These are phyloP conservation scores for Trametopsis cervina DNA, from an alignment of 768 basidiomycete genomes.

Conservation along the genomic window DNA sequence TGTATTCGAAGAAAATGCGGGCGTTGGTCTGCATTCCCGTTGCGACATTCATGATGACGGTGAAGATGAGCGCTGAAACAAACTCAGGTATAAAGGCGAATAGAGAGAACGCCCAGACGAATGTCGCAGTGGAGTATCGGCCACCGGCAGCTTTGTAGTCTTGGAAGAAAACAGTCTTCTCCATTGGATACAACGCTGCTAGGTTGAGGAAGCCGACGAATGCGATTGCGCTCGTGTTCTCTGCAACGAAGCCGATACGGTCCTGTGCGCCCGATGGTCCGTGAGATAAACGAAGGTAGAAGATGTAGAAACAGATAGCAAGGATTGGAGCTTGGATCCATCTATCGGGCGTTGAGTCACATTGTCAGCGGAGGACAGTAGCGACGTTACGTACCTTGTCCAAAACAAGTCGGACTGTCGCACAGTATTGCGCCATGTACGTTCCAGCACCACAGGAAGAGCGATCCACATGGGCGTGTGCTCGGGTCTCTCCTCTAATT, in stretches of 20 bases:
- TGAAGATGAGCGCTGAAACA: constrained; percentile 10
- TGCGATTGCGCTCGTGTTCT: constrained; percentile 24
- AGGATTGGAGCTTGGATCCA: constrained; percentile 17
- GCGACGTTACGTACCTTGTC: constrained; percentile 3
- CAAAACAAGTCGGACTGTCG: constrained; percentile 27
- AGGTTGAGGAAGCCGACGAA: constrained; percentile 29
- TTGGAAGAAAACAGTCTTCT: constrained; percentile 35
- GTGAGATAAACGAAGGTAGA: constrained; percentile 28
- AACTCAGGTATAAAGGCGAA: constrained; percentile 20
- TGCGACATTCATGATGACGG: constrained; percentile 12
- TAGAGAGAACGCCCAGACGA: constrained; percentile 22
- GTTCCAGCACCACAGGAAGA: constrained; percentile 30
- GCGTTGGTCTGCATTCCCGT: constrained; percentile 11
- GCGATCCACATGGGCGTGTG: constrained; percentile 29
- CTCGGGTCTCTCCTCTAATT: constrained; percentile 14
- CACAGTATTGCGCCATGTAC: constrained; percentile 32
- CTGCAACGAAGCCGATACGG: constrained; percentile 29
- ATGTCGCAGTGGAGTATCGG: constrained; percentile 30
- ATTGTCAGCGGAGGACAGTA: no score
- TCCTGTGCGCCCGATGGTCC: constrained; percentile 34
- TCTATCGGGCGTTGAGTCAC: constrained; percentile 10
- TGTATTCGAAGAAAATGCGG: constrained; percentile 13
- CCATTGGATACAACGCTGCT: constrained; percentile 34
- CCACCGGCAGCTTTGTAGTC: constrained; percentile 32
- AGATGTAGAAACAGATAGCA: constrained; percentile 26